Base-by-base conservation (phyloP, 495 filamentous ascomycete species). In the Cryomyces minteri region DNA sequence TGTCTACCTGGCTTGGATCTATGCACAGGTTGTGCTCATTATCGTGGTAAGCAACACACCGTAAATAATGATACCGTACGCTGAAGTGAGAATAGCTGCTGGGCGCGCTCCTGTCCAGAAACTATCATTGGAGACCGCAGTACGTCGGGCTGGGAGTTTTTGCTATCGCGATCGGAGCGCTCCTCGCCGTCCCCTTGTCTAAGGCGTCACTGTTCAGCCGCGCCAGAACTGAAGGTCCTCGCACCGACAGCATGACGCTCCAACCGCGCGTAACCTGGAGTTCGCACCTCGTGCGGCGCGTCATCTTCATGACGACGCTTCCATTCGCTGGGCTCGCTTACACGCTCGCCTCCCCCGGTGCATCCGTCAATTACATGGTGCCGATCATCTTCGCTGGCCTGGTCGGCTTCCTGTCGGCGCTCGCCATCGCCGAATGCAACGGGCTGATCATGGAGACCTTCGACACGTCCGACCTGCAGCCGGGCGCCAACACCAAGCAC, bases 381-480 rank as follows among this genome's bases (percentile, higher is more conserved):
- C 82, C 81, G 1, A 73, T 72, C n/a, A 43, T 79, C 31, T 74
- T 85, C 48, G 80, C 79, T 10, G 74, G 71, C 4, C 50, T 76
- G 25, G 71, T 84, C 12, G 78, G 76, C 9, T 80, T 81, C 49
- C 65, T 82, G 10, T 78, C 75, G 4, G 77, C 75, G 37, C 70
- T 87, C 25, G 80, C 77, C 31, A 77, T 86, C 38, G 73, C 81
- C 7, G 82, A 87, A 59, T 84, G 79, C 58, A 69, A 79, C 48
- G 77, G 80, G 4, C 62, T 87, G 43, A 68, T 87, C 60, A 86
- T 84, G 82, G 82, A 87, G 53, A 77, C 77, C 14, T 86, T 74
- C 55, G 82, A 87, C 57, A 79, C 76, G 5, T 82, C 77, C 18
- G 82, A 86, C 52, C 67, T 84, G 1, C 77, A 80, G 55, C 61